These are phyloP conservation scores for Yarrowia keelungensis DNA, from an alignment of 805 yeast species.

Conservation along the genomic window DNA sequence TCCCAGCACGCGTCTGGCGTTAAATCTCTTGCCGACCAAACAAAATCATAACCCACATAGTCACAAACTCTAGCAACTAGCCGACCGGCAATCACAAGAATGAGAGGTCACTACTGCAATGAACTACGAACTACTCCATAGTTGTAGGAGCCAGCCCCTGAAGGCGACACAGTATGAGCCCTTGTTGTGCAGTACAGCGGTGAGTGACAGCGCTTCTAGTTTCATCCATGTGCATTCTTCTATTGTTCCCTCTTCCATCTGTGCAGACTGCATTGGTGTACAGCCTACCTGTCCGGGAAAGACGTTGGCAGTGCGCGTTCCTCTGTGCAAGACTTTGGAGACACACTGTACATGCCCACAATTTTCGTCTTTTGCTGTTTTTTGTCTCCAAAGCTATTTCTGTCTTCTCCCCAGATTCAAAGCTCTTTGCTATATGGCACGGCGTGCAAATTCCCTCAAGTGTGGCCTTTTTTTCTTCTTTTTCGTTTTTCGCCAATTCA, in stretches of 20 bases:
- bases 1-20: constrained; percentile 31
- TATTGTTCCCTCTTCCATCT: not conserved
- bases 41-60: constrained; percentile 2
- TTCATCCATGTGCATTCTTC: not conserved
- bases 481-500: not conserved
- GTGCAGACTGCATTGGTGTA: constrained; percentile 8
- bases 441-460: constrained; percentile 28
- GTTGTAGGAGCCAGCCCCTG: no score
- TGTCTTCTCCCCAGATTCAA: not conserved
- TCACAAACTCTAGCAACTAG: not conserved
- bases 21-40: constrained; percentile 9
- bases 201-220: no score
- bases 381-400: not conserved
- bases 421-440: not conserved
- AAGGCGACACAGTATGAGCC: no score
- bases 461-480: not conserved
- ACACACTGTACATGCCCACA: not conserved
- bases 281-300: not conserved
- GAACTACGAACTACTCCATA: no score
- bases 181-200: no score
- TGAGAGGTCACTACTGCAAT: no score
- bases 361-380: not conserved
- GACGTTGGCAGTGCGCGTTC: constrained; percentile 7
- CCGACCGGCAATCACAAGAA: not conserved
- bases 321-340: not conserved